phyloP scores from a whole-genome alignment of 2,329 filamentous ascomycete genomes.

The Parafenestella ontariensis region DNA sequence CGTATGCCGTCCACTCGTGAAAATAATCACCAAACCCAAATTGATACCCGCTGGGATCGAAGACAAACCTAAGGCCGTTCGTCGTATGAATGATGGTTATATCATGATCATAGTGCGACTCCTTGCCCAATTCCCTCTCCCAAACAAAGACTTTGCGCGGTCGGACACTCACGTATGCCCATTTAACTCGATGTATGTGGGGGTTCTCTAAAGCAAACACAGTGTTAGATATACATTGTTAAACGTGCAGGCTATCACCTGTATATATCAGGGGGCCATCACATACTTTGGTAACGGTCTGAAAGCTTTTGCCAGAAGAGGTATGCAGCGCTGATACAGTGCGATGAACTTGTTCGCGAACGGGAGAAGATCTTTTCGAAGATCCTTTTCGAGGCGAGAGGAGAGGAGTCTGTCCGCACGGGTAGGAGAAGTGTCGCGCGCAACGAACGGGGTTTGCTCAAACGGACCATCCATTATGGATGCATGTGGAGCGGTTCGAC shows the following conservation, averaged over 20 bases:
- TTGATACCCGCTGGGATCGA: conserved; percentile 3
- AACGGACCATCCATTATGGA: too few species aligned
- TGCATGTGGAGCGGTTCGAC: background rate
- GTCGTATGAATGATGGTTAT: background rate
- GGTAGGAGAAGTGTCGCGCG: too few species aligned
- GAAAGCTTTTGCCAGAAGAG: background rate
- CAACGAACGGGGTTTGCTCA: too few species aligned
- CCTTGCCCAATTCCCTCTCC: background rate
- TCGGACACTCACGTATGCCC: background rate
- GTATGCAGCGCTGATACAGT: background rate
- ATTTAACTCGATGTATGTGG: background rate
- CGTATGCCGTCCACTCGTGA: background rate
- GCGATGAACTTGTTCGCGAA: background rate
- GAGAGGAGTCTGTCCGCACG: background rate
- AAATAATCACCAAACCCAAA: background rate
- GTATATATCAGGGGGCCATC: background rate
- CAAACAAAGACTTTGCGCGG: background rate
- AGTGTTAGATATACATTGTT: background rate
- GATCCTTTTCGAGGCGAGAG: background rate
- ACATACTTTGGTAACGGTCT: background rate
- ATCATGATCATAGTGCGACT: background rate
- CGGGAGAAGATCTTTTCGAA: background rate
- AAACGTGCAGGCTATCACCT: background rate
- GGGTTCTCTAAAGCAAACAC: background rate
- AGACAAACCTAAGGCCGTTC: background rate